Conservation (phyloP, 495 filamentous ascomycete genomes). For the Choiromyces venosus region DNA sequence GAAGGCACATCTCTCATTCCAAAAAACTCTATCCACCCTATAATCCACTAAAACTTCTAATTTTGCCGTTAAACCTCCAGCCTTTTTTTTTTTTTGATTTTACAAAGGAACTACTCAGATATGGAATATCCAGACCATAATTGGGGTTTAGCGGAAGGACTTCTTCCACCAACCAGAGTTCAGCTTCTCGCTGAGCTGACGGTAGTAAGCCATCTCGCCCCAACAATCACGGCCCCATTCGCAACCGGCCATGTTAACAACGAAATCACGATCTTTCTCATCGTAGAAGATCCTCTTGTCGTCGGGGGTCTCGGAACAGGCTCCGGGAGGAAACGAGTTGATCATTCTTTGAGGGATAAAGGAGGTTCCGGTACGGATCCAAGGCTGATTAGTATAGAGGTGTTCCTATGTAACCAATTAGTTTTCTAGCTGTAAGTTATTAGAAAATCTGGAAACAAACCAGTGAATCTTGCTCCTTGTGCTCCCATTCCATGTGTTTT, state of each 20-base stretch:
- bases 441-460: constrained; percentile 10
- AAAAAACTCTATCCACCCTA: constrained; percentile 18
- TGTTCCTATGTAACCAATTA: constrained; percentile 55
- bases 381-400: constrained; percentile 84
- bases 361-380: constrained; percentile 80
- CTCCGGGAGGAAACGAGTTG: constrained; percentile 88
- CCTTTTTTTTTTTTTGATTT: constrained; percentile 12
- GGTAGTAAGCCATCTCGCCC: constrained; percentile 92
- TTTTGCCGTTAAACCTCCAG: background rate
- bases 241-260: constrained; percentile 99
- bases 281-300: constrained; percentile 79
- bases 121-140: background rate
- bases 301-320: constrained; percentile 67
- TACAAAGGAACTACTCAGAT: constrained; percentile 25
- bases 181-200: constrained; percentile 76
- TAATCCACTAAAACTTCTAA: constrained; percentile 11
- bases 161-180: constrained; percentile 77
- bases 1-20: constrained; percentile 23
- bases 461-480: constrained; percentile 94
- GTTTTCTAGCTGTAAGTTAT: background rate
- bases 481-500: constrained; percentile 98
- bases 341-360: constrained; percentile 89
- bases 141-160: constrained; percentile 23
- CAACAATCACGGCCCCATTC: constrained; percentile 96
- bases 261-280: constrained; percentile 76